Conservation (phyloP, 2,329 filamentous ascomycete species). For the Fusarium xyrophilum region DNA sequence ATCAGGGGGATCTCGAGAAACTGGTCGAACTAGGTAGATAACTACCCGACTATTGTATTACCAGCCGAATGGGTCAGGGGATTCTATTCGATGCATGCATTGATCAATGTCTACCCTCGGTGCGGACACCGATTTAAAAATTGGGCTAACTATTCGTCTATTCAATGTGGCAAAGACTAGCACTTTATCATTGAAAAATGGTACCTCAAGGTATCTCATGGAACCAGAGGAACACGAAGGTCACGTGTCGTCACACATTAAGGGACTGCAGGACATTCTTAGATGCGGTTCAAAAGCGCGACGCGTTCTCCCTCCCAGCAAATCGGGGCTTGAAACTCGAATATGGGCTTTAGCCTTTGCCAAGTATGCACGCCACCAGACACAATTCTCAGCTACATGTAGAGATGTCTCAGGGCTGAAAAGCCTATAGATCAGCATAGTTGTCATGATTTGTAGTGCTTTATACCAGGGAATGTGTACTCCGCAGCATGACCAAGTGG, state of each 20-base stretch:
- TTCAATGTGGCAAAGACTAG: conserved; percentile 22
- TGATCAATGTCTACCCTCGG: conserved; percentile 15
- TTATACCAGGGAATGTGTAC: background rate
- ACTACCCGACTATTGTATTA: conserved; percentile 26
- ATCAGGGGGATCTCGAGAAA: background rate
- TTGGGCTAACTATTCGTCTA: background rate
- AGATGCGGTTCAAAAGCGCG: conserved; percentile 4
- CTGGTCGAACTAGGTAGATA: background rate
- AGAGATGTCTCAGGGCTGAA: background rate
- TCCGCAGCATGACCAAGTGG: no score
- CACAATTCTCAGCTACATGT: conserved; percentile 1
- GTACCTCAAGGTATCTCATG: background rate
- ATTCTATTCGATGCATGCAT: conserved; percentile 13
- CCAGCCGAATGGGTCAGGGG: conserved; percentile 30
- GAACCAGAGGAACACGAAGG: background rate
- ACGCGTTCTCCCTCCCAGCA: conserved; percentile 8
- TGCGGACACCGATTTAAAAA: conserved; percentile 7
- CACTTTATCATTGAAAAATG: background rate
- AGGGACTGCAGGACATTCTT: conserved; percentile 9
- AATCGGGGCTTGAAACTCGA: background rate
- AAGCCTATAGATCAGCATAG: background rate
- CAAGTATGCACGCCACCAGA: background rate
- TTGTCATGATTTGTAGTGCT: background rate
- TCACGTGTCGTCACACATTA: conserved; percentile 19
- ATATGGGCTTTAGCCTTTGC: background rate